Conservation (phyloP, 805 yeast genomes). For the Pichia rugopelliculosa region DNA sequence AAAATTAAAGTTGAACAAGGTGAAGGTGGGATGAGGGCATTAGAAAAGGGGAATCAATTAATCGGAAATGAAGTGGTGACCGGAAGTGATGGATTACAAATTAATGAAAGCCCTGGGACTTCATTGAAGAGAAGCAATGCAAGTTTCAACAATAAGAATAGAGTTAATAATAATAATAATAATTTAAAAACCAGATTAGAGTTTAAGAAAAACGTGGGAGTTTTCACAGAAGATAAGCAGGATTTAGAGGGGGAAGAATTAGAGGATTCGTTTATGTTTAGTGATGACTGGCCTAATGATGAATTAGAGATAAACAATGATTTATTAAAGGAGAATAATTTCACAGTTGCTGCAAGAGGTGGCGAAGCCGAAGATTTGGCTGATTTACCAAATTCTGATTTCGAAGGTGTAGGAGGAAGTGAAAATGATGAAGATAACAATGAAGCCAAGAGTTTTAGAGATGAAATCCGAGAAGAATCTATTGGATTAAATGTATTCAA, state of each 20-base stretch:
- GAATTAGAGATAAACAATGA: background rate
- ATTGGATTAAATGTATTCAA: background rate
- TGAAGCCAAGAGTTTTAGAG: background rate
- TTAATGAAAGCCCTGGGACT: too few species aligned
- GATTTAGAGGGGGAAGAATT: slow-evolving; percentile 6
- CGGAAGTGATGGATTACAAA: background rate
- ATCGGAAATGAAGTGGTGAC: too few species aligned
- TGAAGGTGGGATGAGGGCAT: too few species aligned
- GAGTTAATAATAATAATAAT: too few species aligned
- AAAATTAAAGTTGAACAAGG: background rate
- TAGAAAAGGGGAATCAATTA: too few species aligned
- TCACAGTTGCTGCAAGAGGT: background rate
- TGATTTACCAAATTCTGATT: slow-evolving; percentile 21
- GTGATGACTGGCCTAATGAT: slow-evolving; percentile 36
- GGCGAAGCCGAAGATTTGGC: background rate
- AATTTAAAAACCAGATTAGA: background rate
- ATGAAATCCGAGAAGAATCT: background rate
- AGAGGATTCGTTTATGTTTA: slow-evolving; percentile 49
- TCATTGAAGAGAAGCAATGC: too few species aligned
- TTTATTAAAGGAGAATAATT: background rate
- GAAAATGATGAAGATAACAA: background rate
- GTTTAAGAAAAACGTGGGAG: background rate
- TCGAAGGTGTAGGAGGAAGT: slow-evolving; percentile 26
- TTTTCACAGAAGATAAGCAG: background rate
- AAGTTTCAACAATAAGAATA: too few species aligned